Base-by-base conservation (phyloP, 352 stramenopile genomes). In the Phytopythium boreale region DNA sequence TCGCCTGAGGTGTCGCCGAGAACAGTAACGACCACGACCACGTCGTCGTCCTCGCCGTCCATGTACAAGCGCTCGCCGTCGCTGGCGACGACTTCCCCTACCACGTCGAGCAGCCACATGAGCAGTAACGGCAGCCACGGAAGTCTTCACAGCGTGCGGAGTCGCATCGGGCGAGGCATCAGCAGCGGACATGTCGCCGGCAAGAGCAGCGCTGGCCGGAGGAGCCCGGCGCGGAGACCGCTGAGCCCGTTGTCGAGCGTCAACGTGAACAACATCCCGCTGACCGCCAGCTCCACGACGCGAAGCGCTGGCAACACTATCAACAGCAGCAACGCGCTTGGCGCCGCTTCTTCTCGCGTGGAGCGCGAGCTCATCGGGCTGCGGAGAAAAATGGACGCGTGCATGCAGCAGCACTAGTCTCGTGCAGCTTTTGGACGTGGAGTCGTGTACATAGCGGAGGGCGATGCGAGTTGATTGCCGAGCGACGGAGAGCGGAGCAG, bases 331-430 rank as follows among this genome's bases (percentile, higher is more conserved):
- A 68, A 7, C n/a, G 55, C 64, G 17, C n/a, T 52, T 6, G 22
- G 46, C 46, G 70, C 66, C 22, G 37, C 43, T 15, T 84, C 73
- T 70, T 51, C 65, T 2, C 76, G 82, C 5, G 61, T 90, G 12
- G 69, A 88, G 39, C 77, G 75, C 1, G 82, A 92, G 49, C 70
- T 92, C 14, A 78, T 55, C 27, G 70, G 67, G 4, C 56, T 92
- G 41, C 79, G 82, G 64, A 65, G 69, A 20, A 89, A 89, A 50
- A 68, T 89, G 43, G 78, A 88, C 43, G 82, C 80, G 10, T 90
- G 80, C 56, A 82, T 89, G 36, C 66, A 52, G 67, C 19, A 57
- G 27, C 50, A 57, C 50, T 57, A 57, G 50, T 63, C 73, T 43
- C 5, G 29, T 34, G 29, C 3, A 34, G 29, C 37, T n/a, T n/a